A percentile compares a stretch with the other conserved stretches of the same genome.
Evolutionary conservation across 179 eudicot species (phyloP).

Genomic region (Dionaea muscipula): DNA sequence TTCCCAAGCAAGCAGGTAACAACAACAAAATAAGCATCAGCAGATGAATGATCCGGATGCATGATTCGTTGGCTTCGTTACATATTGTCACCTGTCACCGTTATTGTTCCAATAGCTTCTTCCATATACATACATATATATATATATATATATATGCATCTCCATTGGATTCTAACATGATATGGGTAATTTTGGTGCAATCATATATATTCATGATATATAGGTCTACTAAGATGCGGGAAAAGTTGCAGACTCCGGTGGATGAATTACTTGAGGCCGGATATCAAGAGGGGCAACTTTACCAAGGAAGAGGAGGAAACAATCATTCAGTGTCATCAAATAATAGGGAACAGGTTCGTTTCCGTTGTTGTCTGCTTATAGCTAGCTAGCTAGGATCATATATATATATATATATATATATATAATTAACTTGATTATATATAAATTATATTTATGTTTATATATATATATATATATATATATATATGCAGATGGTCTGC

Average conservation of each 20-base stretch:
- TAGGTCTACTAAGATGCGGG: constrained; percentile 3
- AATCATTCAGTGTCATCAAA: background rate
- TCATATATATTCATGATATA: background rate
- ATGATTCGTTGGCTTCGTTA: no score
- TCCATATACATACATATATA: background rate
- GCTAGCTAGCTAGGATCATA: no score
- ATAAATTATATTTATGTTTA: background rate
- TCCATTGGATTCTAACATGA: background rate
- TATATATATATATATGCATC: background rate
- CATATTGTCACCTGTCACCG: no score
- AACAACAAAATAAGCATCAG: background rate
- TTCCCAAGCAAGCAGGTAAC: constrained; percentile 25
- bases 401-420: no score
- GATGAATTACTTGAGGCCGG: constrained; percentile 1
- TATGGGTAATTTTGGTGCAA: background rate
- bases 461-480: background rate
- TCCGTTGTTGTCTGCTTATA: no score
- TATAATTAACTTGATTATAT: background rate
- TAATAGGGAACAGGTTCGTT: background rate
- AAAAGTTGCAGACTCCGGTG: constrained; percentile 1
- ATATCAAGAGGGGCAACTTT: constrained; percentile 1
- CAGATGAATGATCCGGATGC: background rate
- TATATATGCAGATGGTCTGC: background rate
- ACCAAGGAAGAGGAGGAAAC: background rate
- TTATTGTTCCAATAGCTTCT: background rate